Evolutionary conservation across 2,329 filamentous ascomycete genomes (phyloP), one percentile per base, ranked within the genome.

Genomic region (Fusarium metavorans): DNA sequence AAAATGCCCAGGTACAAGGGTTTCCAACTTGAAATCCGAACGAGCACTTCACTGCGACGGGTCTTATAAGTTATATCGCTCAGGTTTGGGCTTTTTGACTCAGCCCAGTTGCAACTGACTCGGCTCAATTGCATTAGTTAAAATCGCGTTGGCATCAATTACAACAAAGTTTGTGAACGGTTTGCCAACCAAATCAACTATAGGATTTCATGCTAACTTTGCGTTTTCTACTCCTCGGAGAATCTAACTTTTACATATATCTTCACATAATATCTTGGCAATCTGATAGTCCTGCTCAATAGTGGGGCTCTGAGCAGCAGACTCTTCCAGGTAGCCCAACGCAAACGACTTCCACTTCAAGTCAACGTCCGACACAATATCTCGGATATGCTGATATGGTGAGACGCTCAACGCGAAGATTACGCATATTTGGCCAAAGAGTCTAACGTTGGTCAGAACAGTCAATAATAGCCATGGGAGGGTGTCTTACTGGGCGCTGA

Each of bases 281-380:
- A 74, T 74, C 8, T 73, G 72, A 0, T 70, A 73, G 1, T 74
- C 72, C 9, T 73, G 72, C 39, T 70, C 69, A 4, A 74, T 64
- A 0, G 72, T 69, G 0, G 72, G 72, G 1, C 72, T 74, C 0
- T 60, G 66, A 7, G 48, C 27, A 4, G 69, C 69, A 0, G 68
- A 61, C 0, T 50, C 56, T 14, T 73, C 72, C 1, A 74, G 23
- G 48, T 74, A 74, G 0, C 30, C 50, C 0, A 74, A 2, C 0
- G 69, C 72, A 7, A 75, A 75, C 1, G 16, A 18, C 2, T 66
- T 66, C 72, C 72, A 74, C 3, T 67, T 73, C 16, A 67, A 58
- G 2, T 60, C 66, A 0, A 74, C 59, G 0, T 74, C 72, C 1
- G 58, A 73, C 0, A 45, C 69, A 1, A 73, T 62, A 6, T 75